Evolutionary conservation across 164 flowering plant genomes (phyloP).

Genomic region (Chimonanthus praecox): DNA sequence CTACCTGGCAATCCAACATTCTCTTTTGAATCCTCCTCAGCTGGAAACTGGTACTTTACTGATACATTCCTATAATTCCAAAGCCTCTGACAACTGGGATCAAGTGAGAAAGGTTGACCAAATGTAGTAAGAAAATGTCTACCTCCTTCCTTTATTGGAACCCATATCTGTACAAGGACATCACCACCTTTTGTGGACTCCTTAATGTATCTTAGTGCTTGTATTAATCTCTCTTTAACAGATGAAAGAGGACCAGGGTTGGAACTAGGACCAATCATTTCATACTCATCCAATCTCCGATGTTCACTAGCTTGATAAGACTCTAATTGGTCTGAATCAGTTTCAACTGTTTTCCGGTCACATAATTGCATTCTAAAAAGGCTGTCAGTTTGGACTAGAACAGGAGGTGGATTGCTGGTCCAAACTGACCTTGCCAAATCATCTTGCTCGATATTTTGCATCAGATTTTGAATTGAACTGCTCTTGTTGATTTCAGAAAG

Average conservation of each 20-base stretch:
- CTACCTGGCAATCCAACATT: slow-evolving; percentile 70
- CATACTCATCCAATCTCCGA: background rate
- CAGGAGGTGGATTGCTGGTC: slow-evolving; percentile 16
- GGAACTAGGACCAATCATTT: slow-evolving; percentile 10
- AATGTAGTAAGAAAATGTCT: slow-evolving; percentile 48
- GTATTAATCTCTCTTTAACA: slow-evolving; percentile 54
- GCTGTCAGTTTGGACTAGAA: slow-evolving; percentile 16
- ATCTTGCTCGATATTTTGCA: slow-evolving; percentile 22
- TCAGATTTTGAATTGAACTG: slow-evolving; percentile 12
- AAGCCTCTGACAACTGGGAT: slow-evolving; percentile 40
- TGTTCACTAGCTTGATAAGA: slow-evolving; percentile 18
- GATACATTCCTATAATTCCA: slow-evolving; percentile 60
- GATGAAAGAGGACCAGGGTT: slow-evolving; percentile 36
- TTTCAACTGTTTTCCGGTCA: slow-evolving; percentile 10
- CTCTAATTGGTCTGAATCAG: slow-evolving; percentile 19
- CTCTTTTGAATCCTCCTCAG: slow-evolving; percentile 47
- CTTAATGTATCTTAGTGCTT: slow-evolving; percentile 44
- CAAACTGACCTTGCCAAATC: slow-evolving; percentile 25
- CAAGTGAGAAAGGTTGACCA: slow-evolving; percentile 51
- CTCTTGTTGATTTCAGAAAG: slow-evolving; percentile 26
- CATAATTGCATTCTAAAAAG: slow-evolving; percentile 13
- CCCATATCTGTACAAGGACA: slow-evolving; percentile 79
- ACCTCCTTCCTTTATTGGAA: slow-evolving; percentile 55
- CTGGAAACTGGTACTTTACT: slow-evolving; percentile 50
- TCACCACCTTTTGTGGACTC: slow-evolving; percentile 40